These are phyloP conservation scores for Pythium volutum DNA, from an alignment of 352 stramenopile species.

Conservation along the genomic window DNA sequence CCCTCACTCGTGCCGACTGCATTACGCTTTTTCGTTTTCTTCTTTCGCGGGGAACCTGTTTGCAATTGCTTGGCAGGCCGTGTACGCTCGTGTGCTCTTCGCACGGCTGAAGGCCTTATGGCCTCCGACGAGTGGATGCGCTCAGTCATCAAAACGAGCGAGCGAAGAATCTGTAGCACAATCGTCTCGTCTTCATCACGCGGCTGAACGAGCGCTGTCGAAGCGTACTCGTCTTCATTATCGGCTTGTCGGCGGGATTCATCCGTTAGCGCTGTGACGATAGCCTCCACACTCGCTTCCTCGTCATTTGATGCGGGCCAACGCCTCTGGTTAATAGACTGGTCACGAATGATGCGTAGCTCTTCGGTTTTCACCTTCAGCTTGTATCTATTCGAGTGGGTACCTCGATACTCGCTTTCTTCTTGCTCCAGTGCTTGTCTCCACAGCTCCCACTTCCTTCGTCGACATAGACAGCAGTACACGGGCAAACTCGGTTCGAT, in stretches of 20 bases:
- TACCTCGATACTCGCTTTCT: slow-evolving; percentile 41
- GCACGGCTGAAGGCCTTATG: not conserved
- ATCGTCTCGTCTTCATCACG: slow-evolving; percentile 11
- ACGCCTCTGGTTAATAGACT: not conserved
- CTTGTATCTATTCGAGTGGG: slow-evolving; percentile 32
- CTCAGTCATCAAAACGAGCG: slow-evolving; percentile 22
- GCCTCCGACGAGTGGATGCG: slow-evolving; percentile 20
- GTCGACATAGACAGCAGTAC: slow-evolving; percentile 64
- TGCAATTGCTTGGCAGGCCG: slow-evolving; percentile 17
- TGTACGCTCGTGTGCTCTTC: not conserved
- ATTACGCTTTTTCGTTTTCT: slow-evolving; percentile 19
- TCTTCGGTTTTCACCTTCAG: slow-evolving; percentile 52
- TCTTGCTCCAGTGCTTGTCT: slow-evolving; percentile 40
- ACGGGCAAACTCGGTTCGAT: slow-evolving; percentile 25
- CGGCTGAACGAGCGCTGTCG: not conserved
- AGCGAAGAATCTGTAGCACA: slow-evolving; percentile 18
- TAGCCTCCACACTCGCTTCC: not conserved
- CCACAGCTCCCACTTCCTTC: slow-evolving; percentile 57
- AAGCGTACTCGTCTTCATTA: not conserved
- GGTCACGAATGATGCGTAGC: slow-evolving; percentile 25
- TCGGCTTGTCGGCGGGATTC: not conserved
- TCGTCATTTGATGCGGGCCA: not conserved
- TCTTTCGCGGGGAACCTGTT: slow-evolving; percentile 20
- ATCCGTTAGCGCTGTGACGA: not conserved
- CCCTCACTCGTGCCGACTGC: not conserved